Base-by-base conservation (phyloP, 1,284 basidiomycete species). In the Malassezia yamatoensis region DNA sequence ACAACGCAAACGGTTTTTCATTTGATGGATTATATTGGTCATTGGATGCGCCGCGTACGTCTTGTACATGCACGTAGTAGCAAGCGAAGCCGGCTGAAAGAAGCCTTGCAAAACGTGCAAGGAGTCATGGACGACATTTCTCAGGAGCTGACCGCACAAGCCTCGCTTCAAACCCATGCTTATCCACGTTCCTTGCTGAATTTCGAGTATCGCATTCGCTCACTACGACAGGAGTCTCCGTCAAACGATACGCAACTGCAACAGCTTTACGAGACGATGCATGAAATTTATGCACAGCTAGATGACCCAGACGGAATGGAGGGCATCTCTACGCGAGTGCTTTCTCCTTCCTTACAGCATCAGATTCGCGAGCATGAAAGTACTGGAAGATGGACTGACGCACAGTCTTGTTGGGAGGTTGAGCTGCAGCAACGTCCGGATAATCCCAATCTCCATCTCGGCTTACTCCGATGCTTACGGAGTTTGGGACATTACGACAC, bases 291-390 rank as follows among this genome's bases (percentile, higher is more conserved):
- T 74, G 87, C 94, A 12, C 82, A 88, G 54, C 80, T 99, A 4
- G 91, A 99, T 71, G 91, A 99, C 73, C 94, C 94, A 0, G 94
- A 99, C 76, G 94, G 94, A 11, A 99, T 99, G 94, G 91, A 96
- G 76, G 94, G 94, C 0, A 83, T 98, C 24, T 96, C 94, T 0
- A 85, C 87, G 1, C 78, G 86, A 59, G 88, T 99, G 55, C 78
- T 96, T 12, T 83, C 87, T 0, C 94, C 94, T 0, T 88, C 88
- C 1, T 77, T 98, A 47, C 89, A 96, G 65, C 89, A 96, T 76
- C 91, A 96, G 76, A 98, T 99, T 59, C 85, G 94, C 44, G 88
- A 98, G 68, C 94, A 99, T 70, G 94, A 99, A 76, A 94, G 87
- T 64, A 96, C 88, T 1, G 94, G 94, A 3, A 81, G 85, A 40